Evolutionary conservation across 257 asterid genomes (phyloP), one percentile per base, ranked within the genome.

Genomic region (Solanum dulcamara): DNA sequence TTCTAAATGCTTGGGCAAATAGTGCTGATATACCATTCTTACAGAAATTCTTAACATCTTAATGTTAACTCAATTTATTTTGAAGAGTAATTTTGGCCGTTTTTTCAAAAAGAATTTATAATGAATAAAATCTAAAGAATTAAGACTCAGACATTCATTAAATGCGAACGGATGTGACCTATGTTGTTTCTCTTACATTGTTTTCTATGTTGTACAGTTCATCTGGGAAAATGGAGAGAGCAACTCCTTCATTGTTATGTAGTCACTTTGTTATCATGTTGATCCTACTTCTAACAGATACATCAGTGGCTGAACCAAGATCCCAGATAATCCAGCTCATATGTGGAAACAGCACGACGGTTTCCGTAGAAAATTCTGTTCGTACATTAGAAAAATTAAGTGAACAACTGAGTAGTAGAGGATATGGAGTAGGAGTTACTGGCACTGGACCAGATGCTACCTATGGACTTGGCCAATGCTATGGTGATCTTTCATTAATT

Each of bases 381-480:
- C 11, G 3, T 1, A 15, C 79, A 11, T 70, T 86, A 70, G 86
- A 84, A 30, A 81, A 2, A 5, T 1, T 84, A 32, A 72, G 82
- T 28, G 7, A 3, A 3, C 80, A 86, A 53, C 11, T 86, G 33
- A 26, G n/a, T 8, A 30, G 38, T 4, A 30, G 26, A 37, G 83
- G 86, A 18, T 88, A 64, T 64, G 90, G 83, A 26, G 35, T 46
- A 42, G 86, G 84, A 17, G 59, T 15, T 9, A 24, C 17, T 3
- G 86, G 88, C 26, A 80, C 85, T 22, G 88, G 85, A 30, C 86
- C 86, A 5, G 70, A 72, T 14, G 28, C 55, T 42, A 38, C 4
- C 32, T 84, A 35, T 84, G 86, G 59, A 57, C 86, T 88, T 2
- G 83, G 55, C 5, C 90, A 88, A 66, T 88, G 90, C 88, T 88